Conservation (phyloP, 495 filamentous ascomycete genomes). For the Choiromyces venosus region DNA sequence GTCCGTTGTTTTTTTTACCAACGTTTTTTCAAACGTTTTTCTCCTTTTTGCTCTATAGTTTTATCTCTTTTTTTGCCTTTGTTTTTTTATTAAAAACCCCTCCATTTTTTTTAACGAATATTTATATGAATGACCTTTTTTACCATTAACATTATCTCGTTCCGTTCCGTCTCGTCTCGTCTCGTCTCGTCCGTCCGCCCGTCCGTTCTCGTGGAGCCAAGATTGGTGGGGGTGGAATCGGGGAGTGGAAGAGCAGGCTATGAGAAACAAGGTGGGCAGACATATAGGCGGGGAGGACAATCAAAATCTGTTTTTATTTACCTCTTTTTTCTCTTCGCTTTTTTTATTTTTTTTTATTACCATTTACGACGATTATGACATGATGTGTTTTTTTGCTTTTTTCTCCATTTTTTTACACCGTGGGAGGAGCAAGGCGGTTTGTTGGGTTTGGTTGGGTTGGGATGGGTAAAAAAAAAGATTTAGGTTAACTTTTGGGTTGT, state of each 20-base stretch:
- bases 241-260: neutral
- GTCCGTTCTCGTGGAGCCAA: neutral
- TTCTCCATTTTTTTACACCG: neutral
- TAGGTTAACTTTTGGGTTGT: neutral
- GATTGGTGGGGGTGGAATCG: neutral
- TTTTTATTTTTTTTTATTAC: neutral
- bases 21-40: too few species aligned
- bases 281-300: neutral
- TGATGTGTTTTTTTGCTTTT: neutral
- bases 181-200: neutral
- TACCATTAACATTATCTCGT: slow-evolving; percentile 2
- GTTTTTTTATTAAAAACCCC: neutral
- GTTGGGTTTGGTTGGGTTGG: neutral
- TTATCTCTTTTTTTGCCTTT: neutral
- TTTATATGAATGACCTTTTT: slow-evolving; percentile 5
- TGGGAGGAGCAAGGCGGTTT: neutral
- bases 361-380: neutral
- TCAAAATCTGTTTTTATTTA: neutral
- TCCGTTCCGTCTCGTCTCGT: neutral
- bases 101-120: slow-evolving; percentile 4
- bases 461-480: neutral
- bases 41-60: neutral
- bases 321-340: neutral
- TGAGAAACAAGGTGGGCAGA: neutral
- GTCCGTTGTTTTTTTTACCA: slow-evolving; percentile 15